Conservation (phyloP, 2,329 filamentous ascomycete genomes). For the Epichloe sp. region DNA sequence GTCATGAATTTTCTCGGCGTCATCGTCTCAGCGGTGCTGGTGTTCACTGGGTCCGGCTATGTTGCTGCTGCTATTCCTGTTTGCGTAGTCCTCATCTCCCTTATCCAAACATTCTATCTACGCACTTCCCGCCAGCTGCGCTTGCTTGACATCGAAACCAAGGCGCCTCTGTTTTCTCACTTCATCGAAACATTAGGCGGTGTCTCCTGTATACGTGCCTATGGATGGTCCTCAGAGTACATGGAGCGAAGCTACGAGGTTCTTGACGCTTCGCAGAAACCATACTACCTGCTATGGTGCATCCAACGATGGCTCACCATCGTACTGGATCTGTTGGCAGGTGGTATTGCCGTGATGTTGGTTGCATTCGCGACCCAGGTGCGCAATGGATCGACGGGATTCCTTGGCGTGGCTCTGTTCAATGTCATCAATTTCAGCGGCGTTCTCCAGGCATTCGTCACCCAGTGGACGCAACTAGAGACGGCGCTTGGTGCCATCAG, state of each 20-base stretch:
- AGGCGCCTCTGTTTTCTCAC: slow-evolving; percentile 16
- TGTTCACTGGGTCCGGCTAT: slow-evolving; percentile 32
- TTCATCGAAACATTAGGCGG: slow-evolving; percentile 16
- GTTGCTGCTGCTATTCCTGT: slow-evolving; percentile 33
- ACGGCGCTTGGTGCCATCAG: slow-evolving; percentile 15
- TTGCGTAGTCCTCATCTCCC: slow-evolving; percentile 10
- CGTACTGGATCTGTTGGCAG: slow-evolving; percentile 32
- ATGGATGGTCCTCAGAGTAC: slow-evolving; percentile 16
- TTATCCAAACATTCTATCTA: slow-evolving; percentile 19
- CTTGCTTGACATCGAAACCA: slow-evolving; percentile 18
- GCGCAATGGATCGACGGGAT: slow-evolving; percentile 13
- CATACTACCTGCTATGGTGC: slow-evolving; percentile 28
- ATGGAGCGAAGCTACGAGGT: slow-evolving; percentile 8
- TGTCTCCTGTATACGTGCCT: slow-evolving; percentile 20
- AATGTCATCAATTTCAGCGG: slow-evolving; percentile 17
- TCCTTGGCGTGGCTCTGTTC: slow-evolving; percentile 15
- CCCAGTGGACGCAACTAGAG: slow-evolving; percentile 19
- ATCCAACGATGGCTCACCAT: slow-evolving; percentile 37
- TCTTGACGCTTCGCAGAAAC: slow-evolving; percentile 23
- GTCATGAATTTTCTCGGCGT: slow-evolving; percentile 10
- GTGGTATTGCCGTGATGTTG: slow-evolving; percentile 31
- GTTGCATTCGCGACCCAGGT: slow-evolving; percentile 29
- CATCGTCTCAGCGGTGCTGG: slow-evolving; percentile 22
- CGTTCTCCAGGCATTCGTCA: slow-evolving; percentile 19
- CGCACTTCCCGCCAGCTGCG: slow-evolving; percentile 19